Percentiles rank a stretch among this genome's conserved stretches.
Evolutionary conservation across 495 filamentous ascomycete genomes (phyloP).

Genomic region (Xylaria intraflava): DNA sequence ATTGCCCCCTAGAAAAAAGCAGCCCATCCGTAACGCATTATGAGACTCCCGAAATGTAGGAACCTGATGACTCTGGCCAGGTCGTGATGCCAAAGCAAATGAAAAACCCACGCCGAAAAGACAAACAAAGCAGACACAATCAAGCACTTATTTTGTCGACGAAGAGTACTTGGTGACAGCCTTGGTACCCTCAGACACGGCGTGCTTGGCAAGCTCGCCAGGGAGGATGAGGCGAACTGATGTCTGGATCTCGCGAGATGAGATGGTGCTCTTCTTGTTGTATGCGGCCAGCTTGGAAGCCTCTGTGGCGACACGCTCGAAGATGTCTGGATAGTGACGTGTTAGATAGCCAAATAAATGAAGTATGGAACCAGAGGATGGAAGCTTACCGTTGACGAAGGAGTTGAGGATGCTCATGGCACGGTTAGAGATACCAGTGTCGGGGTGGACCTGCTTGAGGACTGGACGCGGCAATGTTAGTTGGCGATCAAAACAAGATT

Average conservation of each 20-base stretch:
- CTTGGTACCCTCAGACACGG: slow-evolving; percentile 99
- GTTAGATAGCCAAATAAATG: slow-evolving; percentile 20
- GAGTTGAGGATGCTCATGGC: slow-evolving; percentile 99
- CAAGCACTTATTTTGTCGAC: slow-evolving; percentile 85
- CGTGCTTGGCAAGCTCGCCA: slow-evolving; percentile 98
- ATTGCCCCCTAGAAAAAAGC: slow-evolving; percentile 64
- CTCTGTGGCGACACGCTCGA: slow-evolving; percentile 98
- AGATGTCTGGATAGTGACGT: slow-evolving; percentile 66
- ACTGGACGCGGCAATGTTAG: slow-evolving; percentile 50
- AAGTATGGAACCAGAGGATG: neutral
- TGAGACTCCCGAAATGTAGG: slow-evolving; percentile 61
- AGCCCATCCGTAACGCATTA: slow-evolving; percentile 90
- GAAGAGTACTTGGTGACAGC: slow-evolving; percentile 99
- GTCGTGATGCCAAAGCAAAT: slow-evolving; percentile 55
- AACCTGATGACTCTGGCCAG: slow-evolving; percentile 50
- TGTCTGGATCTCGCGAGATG: slow-evolving; percentile 98
- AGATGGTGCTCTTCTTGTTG: slow-evolving; percentile 99
- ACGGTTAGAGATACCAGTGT: slow-evolving; percentile 99
- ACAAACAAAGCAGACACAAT: slow-evolving; percentile 37
- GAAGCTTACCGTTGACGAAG: slow-evolving; percentile 91
- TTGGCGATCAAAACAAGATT: neutral
- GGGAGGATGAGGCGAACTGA: slow-evolving; percentile 97
- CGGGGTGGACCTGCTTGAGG: slow-evolving; percentile 98
- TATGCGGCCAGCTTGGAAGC: slow-evolving; percentile 98
- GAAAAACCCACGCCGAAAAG: slow-evolving; percentile 47